phyloP scores from a whole-genome alignment of 805 yeast species.

The Yamadazyma ubonensis region DNA sequence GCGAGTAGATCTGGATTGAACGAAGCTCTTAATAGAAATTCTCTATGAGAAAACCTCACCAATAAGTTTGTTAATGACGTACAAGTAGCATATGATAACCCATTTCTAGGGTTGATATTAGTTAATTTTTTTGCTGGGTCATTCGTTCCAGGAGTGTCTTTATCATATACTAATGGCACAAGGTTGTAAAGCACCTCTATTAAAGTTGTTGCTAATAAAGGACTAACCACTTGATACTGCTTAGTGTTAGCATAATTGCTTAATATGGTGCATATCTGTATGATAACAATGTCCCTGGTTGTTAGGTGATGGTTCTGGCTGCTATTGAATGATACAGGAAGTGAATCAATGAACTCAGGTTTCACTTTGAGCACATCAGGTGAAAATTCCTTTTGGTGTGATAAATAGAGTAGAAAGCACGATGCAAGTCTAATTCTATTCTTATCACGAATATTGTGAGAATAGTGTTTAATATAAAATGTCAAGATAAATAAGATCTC shows the following conservation, averaged over 20 bases:
- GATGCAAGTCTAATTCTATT: constrained; percentile 50
- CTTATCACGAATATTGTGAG: constrained; percentile 34
- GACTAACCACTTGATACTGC: constrained; percentile 24
- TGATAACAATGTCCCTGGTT: constrained; percentile 61
- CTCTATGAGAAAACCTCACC: constrained; percentile 33
- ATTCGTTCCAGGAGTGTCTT: constrained; percentile 14
- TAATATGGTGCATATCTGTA: constrained; percentile 49
- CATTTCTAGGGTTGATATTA: constrained; percentile 38
- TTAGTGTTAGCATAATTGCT: constrained; percentile 17
- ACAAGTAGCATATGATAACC: constrained; percentile 53
- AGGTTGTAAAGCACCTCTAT: constrained; percentile 64
- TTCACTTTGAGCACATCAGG: constrained; percentile 47
- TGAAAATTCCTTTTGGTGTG: constrained; percentile 38
- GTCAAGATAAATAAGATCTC: constrained; percentile 55
- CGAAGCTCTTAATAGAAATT: constrained; percentile 36
- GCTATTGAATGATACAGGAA: constrained; percentile 49
- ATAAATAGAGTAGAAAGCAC: constrained; percentile 51
- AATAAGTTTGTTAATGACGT: constrained; percentile 44
- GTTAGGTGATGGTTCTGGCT: constrained; percentile 30
- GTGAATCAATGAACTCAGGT: constrained; percentile 40
- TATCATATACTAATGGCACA: constrained; percentile 36
- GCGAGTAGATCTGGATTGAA: constrained; percentile 58
- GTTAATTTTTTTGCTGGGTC: constrained; percentile 25
- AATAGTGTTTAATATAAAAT: constrained; percentile 56
- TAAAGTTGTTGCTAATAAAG: constrained; percentile 41